Evolutionary conservation across 2,329 filamentous ascomycete genomes (phyloP).

Genomic region (Alternaria ethzedia): DNA sequence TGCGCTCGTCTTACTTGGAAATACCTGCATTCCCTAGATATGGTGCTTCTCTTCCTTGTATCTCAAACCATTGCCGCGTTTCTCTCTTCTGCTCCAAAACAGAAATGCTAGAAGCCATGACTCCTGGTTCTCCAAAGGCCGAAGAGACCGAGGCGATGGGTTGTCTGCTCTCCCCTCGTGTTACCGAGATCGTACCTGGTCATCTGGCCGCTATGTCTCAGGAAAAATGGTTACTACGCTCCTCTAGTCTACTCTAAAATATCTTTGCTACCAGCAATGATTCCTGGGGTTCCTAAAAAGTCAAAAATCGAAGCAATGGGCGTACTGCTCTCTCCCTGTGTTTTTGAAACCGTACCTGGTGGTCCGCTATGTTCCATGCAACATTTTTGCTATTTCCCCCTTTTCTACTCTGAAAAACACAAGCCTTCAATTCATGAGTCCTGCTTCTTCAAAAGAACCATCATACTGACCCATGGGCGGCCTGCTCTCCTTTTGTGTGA

Average conservation of each 20-base stretch:
- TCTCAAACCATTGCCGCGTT: background rate
- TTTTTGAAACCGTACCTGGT: background rate
- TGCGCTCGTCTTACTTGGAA: background rate
- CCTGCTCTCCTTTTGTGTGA: too few relatives aligned
- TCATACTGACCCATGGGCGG: too few relatives aligned
- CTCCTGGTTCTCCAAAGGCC: background rate
- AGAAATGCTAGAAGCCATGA: fast-evolving
- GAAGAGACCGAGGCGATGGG: fast-evolving
- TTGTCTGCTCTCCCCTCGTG: background rate
- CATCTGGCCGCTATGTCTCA: background rate
- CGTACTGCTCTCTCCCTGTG: background rate
- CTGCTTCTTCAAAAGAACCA: too few relatives aligned
- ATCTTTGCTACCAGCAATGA: background rate
- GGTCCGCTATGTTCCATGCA: background rate
- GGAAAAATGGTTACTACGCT: background rate
- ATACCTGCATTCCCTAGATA: fast-evolving
- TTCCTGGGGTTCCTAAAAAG: background rate
- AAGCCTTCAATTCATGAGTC: too few relatives aligned
- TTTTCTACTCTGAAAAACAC: background rate
- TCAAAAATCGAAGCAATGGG: background rate
- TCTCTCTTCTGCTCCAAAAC: background rate
- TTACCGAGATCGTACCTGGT: background rate
- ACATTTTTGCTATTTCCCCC: fast-evolving
- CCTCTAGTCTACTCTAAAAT: background rate
- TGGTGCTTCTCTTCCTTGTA: background rate